Evolutionary conservation across 108 stramenopile species (phyloP).

Genomic region (Fragilaria crotonensis): DNA sequence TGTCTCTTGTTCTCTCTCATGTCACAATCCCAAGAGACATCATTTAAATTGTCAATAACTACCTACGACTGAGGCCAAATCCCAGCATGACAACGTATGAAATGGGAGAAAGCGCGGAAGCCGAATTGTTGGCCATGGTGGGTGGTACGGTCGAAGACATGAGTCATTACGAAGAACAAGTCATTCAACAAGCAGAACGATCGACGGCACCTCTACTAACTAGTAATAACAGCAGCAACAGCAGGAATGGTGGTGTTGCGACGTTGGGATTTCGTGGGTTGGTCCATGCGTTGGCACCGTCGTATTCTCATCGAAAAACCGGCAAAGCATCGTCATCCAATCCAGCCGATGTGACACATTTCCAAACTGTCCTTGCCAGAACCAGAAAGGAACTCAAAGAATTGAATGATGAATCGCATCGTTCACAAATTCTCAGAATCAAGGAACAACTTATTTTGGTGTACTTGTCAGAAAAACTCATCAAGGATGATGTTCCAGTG

Average conservation of each 20-base stretch:
- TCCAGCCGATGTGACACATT: not conserved
- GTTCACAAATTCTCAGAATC: not conserved
- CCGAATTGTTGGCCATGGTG: not conserved
- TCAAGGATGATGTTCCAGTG: not conserved
- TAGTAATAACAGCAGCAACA: too few relatives aligned
- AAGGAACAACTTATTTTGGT: constrained; percentile 4
- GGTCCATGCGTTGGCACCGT: not conserved
- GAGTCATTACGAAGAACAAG: constrained; percentile 47
- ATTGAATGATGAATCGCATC: not conserved
- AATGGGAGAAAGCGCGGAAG: not conserved
- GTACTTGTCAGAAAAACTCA: not conserved
- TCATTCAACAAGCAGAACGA: constrained; percentile 48
- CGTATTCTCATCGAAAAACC: not conserved
- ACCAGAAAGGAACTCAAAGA: too few relatives aligned
- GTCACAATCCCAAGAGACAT: too few relatives aligned
- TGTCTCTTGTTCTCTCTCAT: too few relatives aligned
- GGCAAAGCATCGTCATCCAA: too few relatives aligned
- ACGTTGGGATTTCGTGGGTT: too few relatives aligned
- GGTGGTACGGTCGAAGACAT: not conserved
- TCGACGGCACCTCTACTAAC: constrained; percentile 41
- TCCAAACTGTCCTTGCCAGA: too few relatives aligned
- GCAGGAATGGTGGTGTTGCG: too few relatives aligned
- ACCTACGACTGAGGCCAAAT: too few relatives aligned
- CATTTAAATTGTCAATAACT: too few relatives aligned
- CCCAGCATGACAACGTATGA: too few relatives aligned